A percentile compares a stretch with the other conserved stretches of the same genome.
Conservation (phyloP, 148 eudicot species). For the Fagopyrum esculentum region DNA sequence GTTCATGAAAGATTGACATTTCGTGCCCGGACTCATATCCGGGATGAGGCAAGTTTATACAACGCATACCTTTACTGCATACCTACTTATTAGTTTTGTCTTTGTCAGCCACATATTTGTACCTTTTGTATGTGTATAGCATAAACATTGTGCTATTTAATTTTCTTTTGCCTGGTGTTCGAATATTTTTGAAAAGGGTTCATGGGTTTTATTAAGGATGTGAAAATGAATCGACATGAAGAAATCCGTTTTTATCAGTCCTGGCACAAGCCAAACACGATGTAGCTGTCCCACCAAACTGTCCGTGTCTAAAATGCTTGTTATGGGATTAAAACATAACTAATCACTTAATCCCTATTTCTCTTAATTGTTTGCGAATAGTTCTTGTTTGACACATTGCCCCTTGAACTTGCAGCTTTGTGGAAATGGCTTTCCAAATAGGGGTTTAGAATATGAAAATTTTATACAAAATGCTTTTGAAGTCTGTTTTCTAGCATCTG, state of each 20-base stretch:
- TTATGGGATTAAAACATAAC: background rate
- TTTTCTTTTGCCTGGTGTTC: background rate
- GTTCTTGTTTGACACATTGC: background rate
- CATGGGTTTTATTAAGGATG: background rate
- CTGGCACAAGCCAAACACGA: background rate
- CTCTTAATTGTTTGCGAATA: background rate
- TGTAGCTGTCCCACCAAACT: background rate
- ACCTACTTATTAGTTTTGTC: background rate
- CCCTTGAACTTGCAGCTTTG: background rate
- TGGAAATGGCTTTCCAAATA: background rate
- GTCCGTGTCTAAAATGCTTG: background rate
- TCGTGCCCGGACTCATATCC: constrained; percentile 91
- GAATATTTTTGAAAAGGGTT: background rate
- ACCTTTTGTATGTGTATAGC: background rate
- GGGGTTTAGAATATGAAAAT: background rate
- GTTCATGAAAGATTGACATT: constrained; percentile 93
- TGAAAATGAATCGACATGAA: background rate
- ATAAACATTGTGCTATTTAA: background rate
- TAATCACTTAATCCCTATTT: background rate
- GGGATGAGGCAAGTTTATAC: constrained; percentile 67
- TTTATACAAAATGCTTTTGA: background rate
- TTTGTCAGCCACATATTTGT: background rate
- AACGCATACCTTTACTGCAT: background rate
- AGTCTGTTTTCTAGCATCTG: background rate
- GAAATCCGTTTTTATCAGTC: background rate